Conservation (phyloP, 1,284 basidiomycete genomes). For the Leucoagaricus sp. region DNA sequence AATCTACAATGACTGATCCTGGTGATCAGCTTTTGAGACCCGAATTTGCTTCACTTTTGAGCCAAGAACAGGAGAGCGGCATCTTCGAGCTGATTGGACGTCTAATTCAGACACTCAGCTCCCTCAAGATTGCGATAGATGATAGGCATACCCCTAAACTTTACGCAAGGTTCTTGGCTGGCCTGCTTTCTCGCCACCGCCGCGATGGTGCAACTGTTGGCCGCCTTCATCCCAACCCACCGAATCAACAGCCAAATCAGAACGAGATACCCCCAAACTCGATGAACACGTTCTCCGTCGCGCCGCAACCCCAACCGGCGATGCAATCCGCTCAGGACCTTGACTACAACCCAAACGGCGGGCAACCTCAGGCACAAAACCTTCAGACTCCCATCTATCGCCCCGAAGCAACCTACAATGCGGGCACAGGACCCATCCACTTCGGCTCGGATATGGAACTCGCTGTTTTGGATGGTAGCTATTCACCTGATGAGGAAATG, state of each 20-base stretch:
- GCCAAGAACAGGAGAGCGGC: conserved; percentile 62
- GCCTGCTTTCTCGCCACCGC: conserved; percentile 66
- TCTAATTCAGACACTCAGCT: conserved; percentile 71
- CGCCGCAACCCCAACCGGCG: conserved; percentile 4
- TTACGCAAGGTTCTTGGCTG: conserved; percentile 77
- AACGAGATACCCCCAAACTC: conserved; percentile 16
- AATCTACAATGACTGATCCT: conserved; percentile 3
- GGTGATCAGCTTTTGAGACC: conserved; percentile 64
- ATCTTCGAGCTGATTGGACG: conserved; percentile 72
- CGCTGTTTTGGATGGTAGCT: conserved; percentile 27
- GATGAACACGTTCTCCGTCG: conserved; percentile 22
- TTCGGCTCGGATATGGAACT: conserved; percentile 42
- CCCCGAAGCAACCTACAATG: conserved; percentile 46
- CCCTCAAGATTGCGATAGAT: conserved; percentile 77
- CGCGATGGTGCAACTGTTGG: conserved; percentile 59
- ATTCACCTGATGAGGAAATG: conserved; percentile 54
- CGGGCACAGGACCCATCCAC: conserved; percentile 38
- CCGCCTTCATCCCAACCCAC: conserved; percentile 47
- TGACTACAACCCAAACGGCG: conserved; percentile 9
- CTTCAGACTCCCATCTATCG: conserved; percentile 40
- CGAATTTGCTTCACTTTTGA: conserved; percentile 64
- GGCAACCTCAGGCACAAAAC: conserved; percentile 17
- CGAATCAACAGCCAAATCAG: conserved; percentile 22
- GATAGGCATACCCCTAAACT: conserved; percentile 80
- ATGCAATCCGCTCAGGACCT: conserved; percentile 12